Conservation (phyloP, 169 alveolate genomes). For the Besnoitia besnoiti region DNA sequence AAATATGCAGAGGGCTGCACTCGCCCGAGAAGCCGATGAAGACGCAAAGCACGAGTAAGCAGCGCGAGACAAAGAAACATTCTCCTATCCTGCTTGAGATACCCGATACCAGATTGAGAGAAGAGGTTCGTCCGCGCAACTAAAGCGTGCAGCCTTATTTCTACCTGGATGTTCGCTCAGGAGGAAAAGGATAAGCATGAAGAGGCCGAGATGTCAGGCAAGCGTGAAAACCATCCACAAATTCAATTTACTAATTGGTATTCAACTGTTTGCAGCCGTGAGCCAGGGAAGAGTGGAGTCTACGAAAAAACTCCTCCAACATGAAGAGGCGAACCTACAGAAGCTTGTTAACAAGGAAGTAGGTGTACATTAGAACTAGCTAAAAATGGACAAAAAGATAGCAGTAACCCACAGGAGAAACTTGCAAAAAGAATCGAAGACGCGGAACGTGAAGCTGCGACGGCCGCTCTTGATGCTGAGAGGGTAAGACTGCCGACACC, state of each 20-base stretch:
- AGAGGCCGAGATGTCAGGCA: constrained; percentile 33
- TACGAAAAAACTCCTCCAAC: neutral
- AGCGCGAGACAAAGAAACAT: neutral
- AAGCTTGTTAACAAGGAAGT: neutral
- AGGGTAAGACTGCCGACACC: neutral
- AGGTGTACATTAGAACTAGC: neutral
- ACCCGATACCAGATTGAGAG: neutral
- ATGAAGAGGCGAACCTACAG: constrained; percentile 8
- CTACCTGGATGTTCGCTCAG: neutral
- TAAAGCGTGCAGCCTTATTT: too few relatives aligned
- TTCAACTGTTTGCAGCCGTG: neutral
- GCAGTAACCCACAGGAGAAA: neutral
- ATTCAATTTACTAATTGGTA: neutral
- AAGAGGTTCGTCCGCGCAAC: neutral
- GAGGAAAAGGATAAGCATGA: constrained; percentile 36
- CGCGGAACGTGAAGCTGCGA: neutral
- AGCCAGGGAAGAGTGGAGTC: neutral
- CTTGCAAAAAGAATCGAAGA: constrained; percentile 4
- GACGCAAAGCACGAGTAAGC: constrained; percentile 33
- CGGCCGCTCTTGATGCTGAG: neutral
- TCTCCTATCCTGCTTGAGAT: neutral
- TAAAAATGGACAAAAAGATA: too few relatives aligned
- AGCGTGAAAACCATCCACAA: neutral
- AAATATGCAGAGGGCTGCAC: neutral
- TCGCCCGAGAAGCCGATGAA: constrained; percentile 21